A percentile compares a stretch with the other conserved stretches of the same genome.
Evolutionary conservation across 2,329 filamentous ascomycete genomes (phyloP).

Genomic region (Volutella citrinella): DNA sequence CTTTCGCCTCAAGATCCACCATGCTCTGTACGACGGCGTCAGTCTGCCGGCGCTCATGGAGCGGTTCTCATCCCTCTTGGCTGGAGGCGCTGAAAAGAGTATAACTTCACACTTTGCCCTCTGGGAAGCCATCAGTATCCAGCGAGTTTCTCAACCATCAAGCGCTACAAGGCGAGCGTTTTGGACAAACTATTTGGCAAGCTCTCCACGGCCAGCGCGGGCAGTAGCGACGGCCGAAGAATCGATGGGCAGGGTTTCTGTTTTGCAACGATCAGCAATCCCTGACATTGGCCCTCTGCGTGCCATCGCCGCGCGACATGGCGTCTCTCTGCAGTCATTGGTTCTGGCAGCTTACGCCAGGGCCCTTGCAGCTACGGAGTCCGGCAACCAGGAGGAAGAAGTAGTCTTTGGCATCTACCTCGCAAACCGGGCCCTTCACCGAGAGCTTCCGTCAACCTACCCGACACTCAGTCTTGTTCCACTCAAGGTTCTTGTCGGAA

Average conservation of each 20-base stretch:
- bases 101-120: slow-evolving; percentile 10
- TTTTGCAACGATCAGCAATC: slow-evolving; percentile 49
- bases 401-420: slow-evolving; percentile 77
- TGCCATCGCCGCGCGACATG: slow-evolving; percentile 41
- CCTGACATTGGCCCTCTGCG: slow-evolving; percentile 30
- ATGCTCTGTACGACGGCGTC: slow-evolving; percentile 84
- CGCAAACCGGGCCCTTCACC: slow-evolving; percentile 64
- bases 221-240: neutral
- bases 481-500: slow-evolving; percentile 49
- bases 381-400: too few species aligned
- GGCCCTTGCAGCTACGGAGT: slow-evolving; percentile 26
- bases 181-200: slow-evolving; percentile 41
- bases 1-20: slow-evolving; percentile 66
- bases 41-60: slow-evolving; percentile 66
- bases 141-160: slow-evolving; percentile 5
- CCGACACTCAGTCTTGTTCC: slow-evolving; percentile 82
- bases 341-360: slow-evolving; percentile 72
- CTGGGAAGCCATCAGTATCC: slow-evolving; percentile 26
- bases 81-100: neutral
- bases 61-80: slow-evolving; percentile 17
- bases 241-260: slow-evolving; percentile 13
- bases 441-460: slow-evolving; percentile 47
- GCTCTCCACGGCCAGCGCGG: too few species aligned
- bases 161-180: slow-evolving; percentile 29
- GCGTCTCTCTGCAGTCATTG: slow-evolving; percentile 68